Evolutionary conservation across 208 protist species (phyloP).

Genomic region (Blastocrithidia nonstop): DNA sequence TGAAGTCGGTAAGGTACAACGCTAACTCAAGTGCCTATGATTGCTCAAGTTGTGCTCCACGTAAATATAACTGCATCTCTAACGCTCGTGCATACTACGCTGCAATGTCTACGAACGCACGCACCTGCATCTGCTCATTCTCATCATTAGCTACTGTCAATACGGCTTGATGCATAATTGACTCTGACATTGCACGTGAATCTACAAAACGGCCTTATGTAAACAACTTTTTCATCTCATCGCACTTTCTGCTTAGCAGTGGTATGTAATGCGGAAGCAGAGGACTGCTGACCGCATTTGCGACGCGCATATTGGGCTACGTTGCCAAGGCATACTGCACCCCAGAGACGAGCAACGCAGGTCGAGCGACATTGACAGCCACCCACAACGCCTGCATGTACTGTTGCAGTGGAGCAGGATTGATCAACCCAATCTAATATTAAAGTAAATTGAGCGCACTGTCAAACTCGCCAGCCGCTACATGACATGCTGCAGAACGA

Average conservation of each 20-base stretch:
- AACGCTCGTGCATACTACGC: conserved; percentile 62
- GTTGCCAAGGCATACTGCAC: conserved; percentile 20
- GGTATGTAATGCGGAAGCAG: conserved; percentile 41
- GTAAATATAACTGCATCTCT: conserved; percentile 60
- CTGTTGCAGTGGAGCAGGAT: conserved; percentile 80
- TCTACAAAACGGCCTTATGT: conserved; percentile 88
- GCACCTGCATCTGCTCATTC: conserved; percentile 22
- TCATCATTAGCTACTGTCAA: conserved; percentile 68
- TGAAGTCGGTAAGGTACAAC: conserved; percentile 96
- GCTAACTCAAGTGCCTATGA: conserved; percentile 82
- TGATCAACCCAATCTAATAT: conserved; percentile 81
- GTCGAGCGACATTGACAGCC: conserved; percentile 41
- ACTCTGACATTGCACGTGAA: conserved; percentile 53
- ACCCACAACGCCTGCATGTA: conserved; percentile 81
- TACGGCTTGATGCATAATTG: conserved; percentile 66
- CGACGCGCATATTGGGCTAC: conserved; percentile 16
- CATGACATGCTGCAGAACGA: conserved; percentile 81
- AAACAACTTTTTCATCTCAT: conserved; percentile 68
- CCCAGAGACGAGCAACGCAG: conserved; percentile 5
- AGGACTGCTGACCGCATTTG: conserved; percentile 20
- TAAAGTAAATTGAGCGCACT: conserved; percentile 83
- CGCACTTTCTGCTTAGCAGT: conserved; percentile 40
- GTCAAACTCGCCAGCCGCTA: conserved; percentile 90
- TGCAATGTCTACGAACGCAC: conserved; percentile 37
- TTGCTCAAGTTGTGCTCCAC: conserved; percentile 26